Evolutionary conservation across 495 filamentous ascomycete species (phyloP).

Genomic region (Lophiostoma macrostomum): DNA sequence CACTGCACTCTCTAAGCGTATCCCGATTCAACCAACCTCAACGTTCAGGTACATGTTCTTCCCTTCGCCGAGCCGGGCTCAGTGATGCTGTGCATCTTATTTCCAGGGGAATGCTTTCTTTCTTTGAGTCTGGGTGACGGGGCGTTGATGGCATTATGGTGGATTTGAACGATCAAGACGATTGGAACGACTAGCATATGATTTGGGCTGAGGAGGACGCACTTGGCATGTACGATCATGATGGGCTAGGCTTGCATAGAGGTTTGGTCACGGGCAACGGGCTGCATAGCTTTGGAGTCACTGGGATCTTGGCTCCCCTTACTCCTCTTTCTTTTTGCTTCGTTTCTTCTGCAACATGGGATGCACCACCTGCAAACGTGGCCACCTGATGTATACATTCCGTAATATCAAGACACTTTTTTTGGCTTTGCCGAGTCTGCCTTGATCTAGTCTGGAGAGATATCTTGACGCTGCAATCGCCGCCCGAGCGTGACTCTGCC

Average conservation of each 20-base stretch:
- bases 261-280: no score
- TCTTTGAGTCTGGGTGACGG: conserved; percentile 6
- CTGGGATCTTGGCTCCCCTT: conserved; percentile 3
- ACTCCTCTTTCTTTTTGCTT: conserved; percentile 12
- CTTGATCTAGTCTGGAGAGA: conserved; percentile 19
- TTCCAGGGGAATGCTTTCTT: conserved; percentile 2
- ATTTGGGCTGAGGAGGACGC: not conserved
- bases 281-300: conserved; percentile 23
- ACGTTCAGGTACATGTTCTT: no score
- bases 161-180: conserved; percentile 6
- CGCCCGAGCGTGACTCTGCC: no score
- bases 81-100: conserved; percentile 6
- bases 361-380: not conserved
- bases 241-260: no score
- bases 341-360: not conserved
- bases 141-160: no score
- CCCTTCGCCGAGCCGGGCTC: conserved; percentile 23
- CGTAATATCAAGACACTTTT: not conserved
- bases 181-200: conserved; percentile 10
- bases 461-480: no score
- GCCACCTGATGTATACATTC: conserved; percentile 21
- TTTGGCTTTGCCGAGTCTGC: conserved; percentile 16
- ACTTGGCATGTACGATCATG: conserved; percentile 24
- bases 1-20: no score
- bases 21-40: no score